These are phyloP conservation scores for Ephemerocybe angulata DNA, from an alignment of 768 basidiomycete genomes.

Conservation along the genomic window DNA sequence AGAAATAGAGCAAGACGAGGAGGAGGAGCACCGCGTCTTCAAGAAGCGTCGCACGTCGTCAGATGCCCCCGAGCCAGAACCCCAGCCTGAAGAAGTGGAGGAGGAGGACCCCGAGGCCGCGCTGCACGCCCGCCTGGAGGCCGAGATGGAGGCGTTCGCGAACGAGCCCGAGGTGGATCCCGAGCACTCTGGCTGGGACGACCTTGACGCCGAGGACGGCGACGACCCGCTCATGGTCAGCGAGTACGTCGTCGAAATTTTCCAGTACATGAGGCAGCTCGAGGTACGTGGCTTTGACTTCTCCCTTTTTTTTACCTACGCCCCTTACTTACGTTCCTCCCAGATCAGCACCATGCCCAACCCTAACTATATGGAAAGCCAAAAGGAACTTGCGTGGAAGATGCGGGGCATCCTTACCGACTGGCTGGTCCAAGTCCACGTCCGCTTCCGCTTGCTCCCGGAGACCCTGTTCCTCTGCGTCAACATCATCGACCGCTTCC, in stretches of 20 bases:
- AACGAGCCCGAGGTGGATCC: constrained; percentile 65
- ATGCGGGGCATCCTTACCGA: constrained; percentile 94
- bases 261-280: constrained; percentile 82
- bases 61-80: constrained; percentile 53
- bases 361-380: constrained; percentile 91
- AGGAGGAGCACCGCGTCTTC: constrained; percentile 54
- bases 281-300: constrained; percentile 55
- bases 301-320: not conserved
- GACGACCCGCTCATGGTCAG: constrained; percentile 97
- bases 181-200: constrained; percentile 72
- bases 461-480: constrained; percentile 94
- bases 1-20: constrained; percentile 37
- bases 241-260: constrained; percentile 94
- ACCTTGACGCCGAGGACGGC: constrained; percentile 87
- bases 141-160: constrained; percentile 48
- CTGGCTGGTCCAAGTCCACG: constrained; percentile 95
- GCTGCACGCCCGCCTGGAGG: constrained; percentile 39
- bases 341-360: constrained; percentile 83
- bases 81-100: constrained; percentile 32
- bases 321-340: not conserved
- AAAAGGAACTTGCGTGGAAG: constrained; percentile 93
- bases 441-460: constrained; percentile 85
- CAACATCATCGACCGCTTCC: constrained; percentile 88
- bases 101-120: constrained; percentile 41
- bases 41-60: constrained; percentile 77